A percentile compares a stretch with the other conserved stretches of the same genome.
Evolutionary conservation across 768 basidiomycete species (phyloP).

Genomic region (Cystobasidium tubakii): DNA sequence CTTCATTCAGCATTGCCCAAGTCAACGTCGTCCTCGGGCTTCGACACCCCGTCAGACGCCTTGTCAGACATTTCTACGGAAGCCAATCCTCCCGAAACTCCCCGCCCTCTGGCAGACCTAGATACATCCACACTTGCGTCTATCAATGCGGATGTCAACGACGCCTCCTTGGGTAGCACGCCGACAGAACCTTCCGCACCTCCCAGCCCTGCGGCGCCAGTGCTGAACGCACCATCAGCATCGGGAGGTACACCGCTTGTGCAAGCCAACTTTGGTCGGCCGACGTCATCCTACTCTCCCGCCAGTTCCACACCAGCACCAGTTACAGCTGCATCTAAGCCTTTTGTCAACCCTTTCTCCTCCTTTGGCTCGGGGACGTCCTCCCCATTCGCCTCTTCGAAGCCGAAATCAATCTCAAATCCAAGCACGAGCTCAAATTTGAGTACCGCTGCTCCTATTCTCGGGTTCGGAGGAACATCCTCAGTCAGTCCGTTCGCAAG

Average conservation of each 20-base stretch:
- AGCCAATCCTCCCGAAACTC: slow-evolving; percentile 30
- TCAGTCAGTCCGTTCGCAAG: slow-evolving; percentile 28
- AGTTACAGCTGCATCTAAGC: neutral
- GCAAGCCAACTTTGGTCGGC: slow-evolving; percentile 34
- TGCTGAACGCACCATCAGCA: neutral
- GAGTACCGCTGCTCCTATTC: slow-evolving; percentile 10
- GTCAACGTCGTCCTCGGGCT: neutral
- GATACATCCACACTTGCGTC: neutral
- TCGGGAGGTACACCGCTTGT: neutral
- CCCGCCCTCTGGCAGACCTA: neutral
- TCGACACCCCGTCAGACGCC: slow-evolving; percentile 26
- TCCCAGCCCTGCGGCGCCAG: slow-evolving; percentile 4
- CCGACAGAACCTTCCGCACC: neutral
- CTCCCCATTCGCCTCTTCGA: slow-evolving; percentile 29
- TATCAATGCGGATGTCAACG: neutral
- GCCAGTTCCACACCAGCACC: neutral
- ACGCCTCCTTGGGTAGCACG: neutral
- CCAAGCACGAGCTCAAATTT: slow-evolving; percentile 22
- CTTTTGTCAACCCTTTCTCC: slow-evolving; percentile 33
- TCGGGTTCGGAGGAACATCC: neutral
- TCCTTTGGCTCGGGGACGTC: slow-evolving; percentile 18
- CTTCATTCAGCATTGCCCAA: slow-evolving; percentile 26
- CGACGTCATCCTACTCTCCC: slow-evolving; percentile 12
- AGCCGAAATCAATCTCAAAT: neutral
- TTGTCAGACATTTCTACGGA: slow-evolving; percentile 30